Evolutionary conservation across 139 green algal genomes (phyloP).

Genomic region (Deuterostichococcus epilithicus): DNA sequence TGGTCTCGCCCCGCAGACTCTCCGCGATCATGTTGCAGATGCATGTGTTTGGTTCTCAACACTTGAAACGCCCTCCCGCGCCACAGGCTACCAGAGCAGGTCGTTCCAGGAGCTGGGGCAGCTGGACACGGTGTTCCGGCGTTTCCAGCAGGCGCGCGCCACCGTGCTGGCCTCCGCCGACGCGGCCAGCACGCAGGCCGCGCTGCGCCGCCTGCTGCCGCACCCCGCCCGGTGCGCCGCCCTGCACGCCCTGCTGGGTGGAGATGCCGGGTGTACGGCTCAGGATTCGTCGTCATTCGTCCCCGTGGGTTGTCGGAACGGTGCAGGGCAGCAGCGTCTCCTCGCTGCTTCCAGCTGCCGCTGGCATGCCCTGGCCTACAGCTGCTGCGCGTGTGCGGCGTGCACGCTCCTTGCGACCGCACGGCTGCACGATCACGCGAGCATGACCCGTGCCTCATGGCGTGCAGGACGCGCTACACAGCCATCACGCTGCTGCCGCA

Average conservation of each 20-base stretch:
- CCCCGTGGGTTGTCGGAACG: too few relatives aligned
- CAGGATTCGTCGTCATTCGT: too few relatives aligned
- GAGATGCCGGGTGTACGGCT: not conserved
- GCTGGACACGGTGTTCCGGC: slow-evolving; percentile 44
- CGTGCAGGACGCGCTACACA: slow-evolving; percentile 36
- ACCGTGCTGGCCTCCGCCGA: slow-evolving; percentile 28
- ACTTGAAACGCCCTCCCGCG: too few relatives aligned
- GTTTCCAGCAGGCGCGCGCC: slow-evolving; percentile 27
- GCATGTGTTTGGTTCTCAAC: too few relatives aligned
- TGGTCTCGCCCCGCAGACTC: too few relatives aligned
- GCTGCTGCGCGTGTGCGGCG: too few relatives aligned
- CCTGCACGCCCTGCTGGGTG: not conserved
- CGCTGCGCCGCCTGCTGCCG: slow-evolving; percentile 41
- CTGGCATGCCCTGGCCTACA: too few relatives aligned
- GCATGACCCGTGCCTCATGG: not conserved
- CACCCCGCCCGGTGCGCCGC: slow-evolving; percentile 12
- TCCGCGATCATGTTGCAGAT: too few relatives aligned
- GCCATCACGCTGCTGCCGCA: slow-evolving; percentile 48
- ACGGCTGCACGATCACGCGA: too few relatives aligned
- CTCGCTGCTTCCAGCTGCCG: too few relatives aligned
- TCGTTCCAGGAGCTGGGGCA: slow-evolving; percentile 36
- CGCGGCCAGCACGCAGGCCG: slow-evolving; percentile 27
- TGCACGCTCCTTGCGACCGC: too few relatives aligned
- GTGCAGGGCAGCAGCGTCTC: too few relatives aligned
- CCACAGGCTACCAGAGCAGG: slow-evolving; percentile 31